Evolutionary conservation across 1,284 basidiomycete genomes (phyloP), one percentile per base, ranked within the genome.

Genomic region (Ceratobasidium sp.): DNA sequence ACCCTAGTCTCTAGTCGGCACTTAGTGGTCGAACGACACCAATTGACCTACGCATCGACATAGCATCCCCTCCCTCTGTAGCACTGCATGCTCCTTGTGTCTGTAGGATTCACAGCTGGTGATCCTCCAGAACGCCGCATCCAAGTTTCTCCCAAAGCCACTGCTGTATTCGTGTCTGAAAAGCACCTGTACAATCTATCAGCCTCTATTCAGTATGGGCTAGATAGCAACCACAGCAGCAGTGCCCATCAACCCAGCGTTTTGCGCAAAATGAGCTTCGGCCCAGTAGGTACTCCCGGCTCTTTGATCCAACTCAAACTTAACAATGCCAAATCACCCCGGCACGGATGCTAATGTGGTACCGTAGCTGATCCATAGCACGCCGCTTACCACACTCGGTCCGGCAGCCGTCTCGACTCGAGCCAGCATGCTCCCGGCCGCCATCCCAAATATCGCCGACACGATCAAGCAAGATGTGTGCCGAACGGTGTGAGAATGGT

Each of bases 311-410:
- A 30, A 32, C 6, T 1, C 10, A 34, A 32, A 84, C 87, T 77
- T 74, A 88, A 89, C 82, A 78, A 94, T 83, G 6, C 94, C 94
- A 76, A 96, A 96, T 91, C 92, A 94, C 77, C 96, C 94, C 32
- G 96, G 86, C 30, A 87, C 84, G 30, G 96, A 84, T 34, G 90
- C 90, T 0, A 94, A 96, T 71, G 92, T 81, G 26, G 87, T 86
- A 1, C 94, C 94, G 76, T 96, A 93, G 0, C 90, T 87, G 3
- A 92, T 77, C 0, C 92, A 92, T 0, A 93, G 83, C 14, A 91
- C 77, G 0, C 85, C 83, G 64, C 91, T 95, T 0, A 93, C 90
- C n/a, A 87, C 83, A 89, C 94, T 95, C 3, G 97, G 83, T 46
- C 39, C 58, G 16, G 39, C 58, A 9, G 28, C 30, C 6, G 34